Base-by-base conservation (phyloP, 1,284 basidiomycete species). In the Puccinia polysora region DNA sequence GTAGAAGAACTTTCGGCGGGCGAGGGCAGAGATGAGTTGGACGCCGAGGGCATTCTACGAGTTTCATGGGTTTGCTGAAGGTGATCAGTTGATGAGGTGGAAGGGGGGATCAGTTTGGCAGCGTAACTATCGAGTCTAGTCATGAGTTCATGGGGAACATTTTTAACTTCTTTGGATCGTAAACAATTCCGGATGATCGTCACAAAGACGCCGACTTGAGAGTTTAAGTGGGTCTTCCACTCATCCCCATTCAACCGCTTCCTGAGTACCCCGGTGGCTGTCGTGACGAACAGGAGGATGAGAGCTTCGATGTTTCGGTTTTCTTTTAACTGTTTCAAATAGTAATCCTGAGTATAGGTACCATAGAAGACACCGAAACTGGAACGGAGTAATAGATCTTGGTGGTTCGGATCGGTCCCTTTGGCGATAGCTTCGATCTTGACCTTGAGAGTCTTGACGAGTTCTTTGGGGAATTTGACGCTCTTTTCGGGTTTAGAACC, bases 221-320 rank as follows among this genome's bases (percentile, higher is more conserved):
- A 87, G 80, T 96, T 93, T 69, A 97, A 85, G 79, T 96, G 91
- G 64, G 86, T 79, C 80, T 96, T 97, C 92, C 94, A 97, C 14
- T 86, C 88, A 56, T 96, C 91, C n/a, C 81, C 83, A 20, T 84
- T 87, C 8, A 78, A 73, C 18, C 75, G 72, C 65, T 75, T 75
- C 60, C 76, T 78, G 18, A 76, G 69, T 25, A 77, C 70, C 25
- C 85, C 84, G 0, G 90, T 91, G 3, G 92, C 89, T 53, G 91
- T 87, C 1, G 93, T 90, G 15, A 94, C 93, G 78, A 97, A 97
- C 84, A 90, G 89, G 64, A 98, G 84, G 74, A 99, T 95, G 73
- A 98, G 86, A 75, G 97, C 93, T 81, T 99, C 96, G 65, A 97
- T 89, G 82, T 95, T 96, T 58, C 96, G 85, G 77, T 92, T 94